Evolutionary conservation across 2,329 filamentous ascomycete species (phyloP), one percentile per base, ranked within the genome.

Genomic region (Tolypocladium tropicale): DNA sequence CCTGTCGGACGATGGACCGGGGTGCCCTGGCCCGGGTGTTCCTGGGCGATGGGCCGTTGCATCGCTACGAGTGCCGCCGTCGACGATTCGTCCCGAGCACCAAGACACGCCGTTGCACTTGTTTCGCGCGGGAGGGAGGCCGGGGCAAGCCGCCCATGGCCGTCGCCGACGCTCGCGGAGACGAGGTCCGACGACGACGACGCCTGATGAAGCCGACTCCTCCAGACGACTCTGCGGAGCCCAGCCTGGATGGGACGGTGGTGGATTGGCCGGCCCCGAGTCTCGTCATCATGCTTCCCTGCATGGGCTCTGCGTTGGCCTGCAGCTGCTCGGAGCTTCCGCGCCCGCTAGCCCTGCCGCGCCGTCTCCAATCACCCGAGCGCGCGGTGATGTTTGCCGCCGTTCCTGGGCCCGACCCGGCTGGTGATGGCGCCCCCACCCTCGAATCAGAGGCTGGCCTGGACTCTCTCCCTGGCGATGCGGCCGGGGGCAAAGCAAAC

Each of bases 11-110:
- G 23, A 4, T 4, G 11, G 34, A 52, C 33, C 32, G 23, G 36
- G 43, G 37, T 16, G n/a, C 37, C 30, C 46, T 9, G 37, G 18
- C n/a, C n/a, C 39, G 53, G 7, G 53, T 25, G 53, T 54, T 36
- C 39, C 41, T 48, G 39, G 39, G 30, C 41, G 52, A 53, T 34
- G 37, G 52, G 52, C 39, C 39, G 52, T 53, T 53, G 52, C 52
- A 53, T 46, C 39, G 33, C 34, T 18, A 28, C n/a, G n/a, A n/a
- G n/a, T n/a, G n/a, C 23, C 51, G 21, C 6, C 25, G 12, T 34
- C n/a, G 52, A 46, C 52, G 34, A 43, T 48, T 48, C 46, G 46
- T 18, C 12, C 11, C 41, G 34, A 37, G 41, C 46, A 30, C 25
- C 14, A n/a, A 12, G 46, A 49, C 46, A 12, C 7, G 46, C 28